Evolutionary conservation across 208 protist genomes (phyloP), one percentile per base, ranked within the genome.

Genomic region (Leishmania mexicana): DNA sequence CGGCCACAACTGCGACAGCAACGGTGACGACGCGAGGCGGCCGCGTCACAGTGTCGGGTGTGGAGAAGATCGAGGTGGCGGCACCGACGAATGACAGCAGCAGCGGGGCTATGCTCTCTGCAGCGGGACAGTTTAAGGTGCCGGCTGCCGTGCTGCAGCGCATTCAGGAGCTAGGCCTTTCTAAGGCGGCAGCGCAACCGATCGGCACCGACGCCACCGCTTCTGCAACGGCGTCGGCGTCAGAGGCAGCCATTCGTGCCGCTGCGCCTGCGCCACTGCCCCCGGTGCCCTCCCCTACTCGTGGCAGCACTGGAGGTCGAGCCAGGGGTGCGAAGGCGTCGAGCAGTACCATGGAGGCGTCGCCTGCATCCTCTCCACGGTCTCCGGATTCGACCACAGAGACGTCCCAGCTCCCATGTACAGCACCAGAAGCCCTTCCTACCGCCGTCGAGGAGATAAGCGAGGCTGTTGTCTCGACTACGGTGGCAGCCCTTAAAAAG

Each of bases 111-210:
- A 7, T 74, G 45, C 28, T 35, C 10, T 74, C 70, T 38, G 40
- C 42, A n/a, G 28, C 8, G 13, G 78, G 40, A 28, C 80, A 65
- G 51, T 88, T 92, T 21, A 79, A 54, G 10, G 81, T 90, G 5
- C 89, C 89, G 0, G 51, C 51, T 4, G 89, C 80, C 21, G 84
- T 92, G 8, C 68, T 84, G 53, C 81, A 87, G 70, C 83, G 83
- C 60, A 89, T 91, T 13, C 80, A 81, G 75, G 75, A 81, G 53
- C 71, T 79, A 40, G 57, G 81, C 2, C 79, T 83, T 51, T 45
- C 31, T 35, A 53, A 40, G 0, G 31, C 15, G 17, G 2, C 24
- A 60, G 35, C 17, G 42, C 49, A n/a, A 42, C 21, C 47, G 8
- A 54, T 28, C 62, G 2, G 51, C 79, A 80, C 65, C 51, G 58